Conservation (phyloP, 1,284 basidiomycete species). For the Tylopilus sp. region DNA sequence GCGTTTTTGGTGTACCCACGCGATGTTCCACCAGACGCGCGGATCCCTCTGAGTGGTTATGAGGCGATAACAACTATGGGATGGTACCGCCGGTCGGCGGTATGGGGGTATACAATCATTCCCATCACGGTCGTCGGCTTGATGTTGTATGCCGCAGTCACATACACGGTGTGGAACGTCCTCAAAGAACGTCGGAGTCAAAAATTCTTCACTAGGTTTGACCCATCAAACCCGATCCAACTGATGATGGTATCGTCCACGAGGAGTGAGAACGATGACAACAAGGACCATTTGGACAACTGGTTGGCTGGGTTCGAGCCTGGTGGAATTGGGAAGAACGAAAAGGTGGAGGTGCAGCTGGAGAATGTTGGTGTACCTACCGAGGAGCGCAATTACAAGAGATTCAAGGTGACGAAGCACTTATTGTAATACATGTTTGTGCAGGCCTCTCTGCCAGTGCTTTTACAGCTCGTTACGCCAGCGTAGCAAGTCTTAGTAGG, state of each 20-base stretch:
- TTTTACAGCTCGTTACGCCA: too few species aligned
- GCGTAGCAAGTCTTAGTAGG: too few species aligned
- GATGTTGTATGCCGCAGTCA: constrained; percentile 8
- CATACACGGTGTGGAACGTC: constrained; percentile 13
- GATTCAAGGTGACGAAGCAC: neutral
- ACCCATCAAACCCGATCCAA: constrained; percentile 19
- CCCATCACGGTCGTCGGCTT: constrained; percentile 12
- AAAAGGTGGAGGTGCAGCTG: neutral
- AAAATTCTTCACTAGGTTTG: constrained; percentile 2
- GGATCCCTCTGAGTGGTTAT: neutral
- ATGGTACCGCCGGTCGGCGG: constrained; percentile 1
- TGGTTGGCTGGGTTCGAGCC: neutral
- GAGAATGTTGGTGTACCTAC: neutral
- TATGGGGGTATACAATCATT: constrained; percentile 9
- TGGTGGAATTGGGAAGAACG: neutral
- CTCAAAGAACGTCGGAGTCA: neutral
- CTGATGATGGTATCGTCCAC: constrained; percentile 17
- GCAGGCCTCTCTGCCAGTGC: neutral
- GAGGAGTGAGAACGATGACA: neutral
- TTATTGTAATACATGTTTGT: too few species aligned
- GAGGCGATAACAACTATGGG: constrained; percentile 14
- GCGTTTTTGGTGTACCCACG: constrained; percentile 12
- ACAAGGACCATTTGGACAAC: neutral
- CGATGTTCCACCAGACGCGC: neutral
- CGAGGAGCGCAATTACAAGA: neutral